These are phyloP conservation scores for Grosmannia huntii DNA, from an alignment of 2,329 filamentous ascomycete genomes.

Conservation along the genomic window DNA sequence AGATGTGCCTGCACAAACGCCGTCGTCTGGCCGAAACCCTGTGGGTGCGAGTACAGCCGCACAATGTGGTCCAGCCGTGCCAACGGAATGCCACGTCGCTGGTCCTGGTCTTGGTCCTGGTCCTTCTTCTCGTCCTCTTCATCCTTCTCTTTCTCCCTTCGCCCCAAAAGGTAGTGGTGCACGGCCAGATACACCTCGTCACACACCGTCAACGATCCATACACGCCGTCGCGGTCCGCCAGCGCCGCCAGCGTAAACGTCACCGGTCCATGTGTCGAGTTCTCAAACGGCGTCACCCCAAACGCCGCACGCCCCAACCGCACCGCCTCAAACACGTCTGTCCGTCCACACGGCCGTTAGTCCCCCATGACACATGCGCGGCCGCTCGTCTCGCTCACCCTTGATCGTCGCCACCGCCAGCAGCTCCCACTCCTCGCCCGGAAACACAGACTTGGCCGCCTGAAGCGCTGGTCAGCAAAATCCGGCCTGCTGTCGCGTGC, in stretches of 20 bases:
- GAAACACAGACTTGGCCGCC: slow-evolving; percentile 28
- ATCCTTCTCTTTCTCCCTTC: slow-evolving; percentile 8
- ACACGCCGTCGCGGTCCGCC: slow-evolving; percentile 54
- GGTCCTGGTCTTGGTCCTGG: background rate
- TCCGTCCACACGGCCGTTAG: background rate
- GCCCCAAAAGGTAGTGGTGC: slow-evolving; percentile 72
- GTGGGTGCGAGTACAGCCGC: slow-evolving; percentile 82
- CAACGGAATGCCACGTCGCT: slow-evolving; percentile 20
- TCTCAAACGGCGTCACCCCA: slow-evolving; percentile 89
- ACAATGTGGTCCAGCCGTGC: slow-evolving; percentile 47
- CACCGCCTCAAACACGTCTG: slow-evolving; percentile 70
- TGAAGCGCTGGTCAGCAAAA: slow-evolving; percentile 6
- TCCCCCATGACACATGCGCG: background rate
- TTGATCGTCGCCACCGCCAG: slow-evolving; percentile 39
- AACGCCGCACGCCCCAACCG: slow-evolving; percentile 51
- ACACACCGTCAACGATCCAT: slow-evolving; percentile 60
- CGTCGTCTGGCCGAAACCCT: slow-evolving; percentile 76
- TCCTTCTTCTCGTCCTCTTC: background rate
- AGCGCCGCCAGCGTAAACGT: slow-evolving; percentile 83
- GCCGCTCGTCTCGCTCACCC: slow-evolving; percentile 16
- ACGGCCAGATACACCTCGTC: slow-evolving; percentile 80
- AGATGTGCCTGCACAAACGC: slow-evolving; percentile 59
- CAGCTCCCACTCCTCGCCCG: slow-evolving; percentile 32
- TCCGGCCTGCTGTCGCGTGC: background rate
- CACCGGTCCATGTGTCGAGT: slow-evolving; percentile 88